Conservation (phyloP, 768 basidiomycete species). For the Rhodotorula taiwanensis region DNA sequence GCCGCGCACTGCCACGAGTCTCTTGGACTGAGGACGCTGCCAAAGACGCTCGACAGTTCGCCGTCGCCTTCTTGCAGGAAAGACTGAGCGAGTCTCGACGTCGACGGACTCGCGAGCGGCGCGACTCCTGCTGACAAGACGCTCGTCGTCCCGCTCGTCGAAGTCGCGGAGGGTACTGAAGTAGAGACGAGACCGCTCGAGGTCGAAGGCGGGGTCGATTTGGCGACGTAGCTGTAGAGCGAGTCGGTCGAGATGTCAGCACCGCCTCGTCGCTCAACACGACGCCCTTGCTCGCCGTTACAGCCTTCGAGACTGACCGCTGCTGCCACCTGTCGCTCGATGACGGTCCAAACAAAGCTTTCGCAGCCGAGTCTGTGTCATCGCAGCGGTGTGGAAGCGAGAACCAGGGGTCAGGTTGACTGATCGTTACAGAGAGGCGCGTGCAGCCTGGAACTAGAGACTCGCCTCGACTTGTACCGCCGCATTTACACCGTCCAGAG, state of each 20-base stretch:
- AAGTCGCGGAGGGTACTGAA: too few relatives aligned
- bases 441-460: too few relatives aligned
- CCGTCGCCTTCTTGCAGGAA: slow-evolving; percentile 8
- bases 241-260: slow-evolving; percentile 8
- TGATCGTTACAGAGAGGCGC: too few relatives aligned
- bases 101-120: too few relatives aligned
- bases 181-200: too few relatives aligned
- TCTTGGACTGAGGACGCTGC: slow-evolving; percentile 14
- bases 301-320: background rate
- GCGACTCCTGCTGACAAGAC: too few relatives aligned
- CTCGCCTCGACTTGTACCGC: slow-evolving; percentile 10
- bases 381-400: background rate
- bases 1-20: slow-evolving; percentile 24
- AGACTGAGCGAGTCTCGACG: slow-evolving; percentile 3
- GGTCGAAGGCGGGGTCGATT: too few relatives aligned
- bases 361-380: slow-evolving; percentile 13
- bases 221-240: slow-evolving; percentile 1
- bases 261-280: background rate
- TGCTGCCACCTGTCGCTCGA: slow-evolving; percentile 14
- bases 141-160: too few relatives aligned
- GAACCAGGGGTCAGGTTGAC: background rate
- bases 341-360: background rate
- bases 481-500: slow-evolving; percentile 24
- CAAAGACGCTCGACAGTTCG: slow-evolving; percentile 25
- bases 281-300: too few relatives aligned